Evolutionary conservation across 805 yeast species (phyloP), one percentile per base, ranked within the genome.

Genomic region (Saccharomycopsis schoenii): DNA sequence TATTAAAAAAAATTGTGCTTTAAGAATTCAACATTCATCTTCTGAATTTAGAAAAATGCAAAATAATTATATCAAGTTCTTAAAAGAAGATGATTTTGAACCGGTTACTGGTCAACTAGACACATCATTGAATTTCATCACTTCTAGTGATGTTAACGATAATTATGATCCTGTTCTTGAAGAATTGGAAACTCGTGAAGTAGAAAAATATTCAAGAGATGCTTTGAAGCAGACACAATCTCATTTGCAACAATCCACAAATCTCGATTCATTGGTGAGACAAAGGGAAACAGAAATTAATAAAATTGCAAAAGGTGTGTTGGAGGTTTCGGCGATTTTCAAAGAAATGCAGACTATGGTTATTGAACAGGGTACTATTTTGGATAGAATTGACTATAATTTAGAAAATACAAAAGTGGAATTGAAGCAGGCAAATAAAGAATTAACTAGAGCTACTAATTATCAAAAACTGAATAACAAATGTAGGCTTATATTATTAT

Each of bases 311-410:
- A 89, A 89, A 77, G 97, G 97, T 58, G 96, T 94, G 55, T 76
- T 93, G 50, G 99, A 94, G 70, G 89, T 94, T 0, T 88, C 96
- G 37, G 89, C 93, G 1, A 93, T 94, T 55, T 94, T 94, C 76
- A 87, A 88, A 70, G 98, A 94, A 69, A 82, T 94, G 81, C 97
- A 96, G 68, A 83, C 84, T 43, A 78, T 94, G 79, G 89, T 94
- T 52, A 87, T 94, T 60, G 98, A 94, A 68, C 99, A 94, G 73
- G 99, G 99, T 0, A 89, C 97, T 0, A 80, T 94, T 54, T 77
- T 94, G 62, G 99, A 94, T 73, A 77, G 97, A 66, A 93, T 94
- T 61, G 99, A 93, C 72, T 94, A 93, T 71, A 94, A 94, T 70
- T 74, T 94, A 62, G 87, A 86, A 63, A 84, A 84, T 62, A 86